These are phyloP conservation scores for Phtheirospermum japonicum DNA, from an alignment of 257 asterid species.

Conservation along the genomic window DNA sequence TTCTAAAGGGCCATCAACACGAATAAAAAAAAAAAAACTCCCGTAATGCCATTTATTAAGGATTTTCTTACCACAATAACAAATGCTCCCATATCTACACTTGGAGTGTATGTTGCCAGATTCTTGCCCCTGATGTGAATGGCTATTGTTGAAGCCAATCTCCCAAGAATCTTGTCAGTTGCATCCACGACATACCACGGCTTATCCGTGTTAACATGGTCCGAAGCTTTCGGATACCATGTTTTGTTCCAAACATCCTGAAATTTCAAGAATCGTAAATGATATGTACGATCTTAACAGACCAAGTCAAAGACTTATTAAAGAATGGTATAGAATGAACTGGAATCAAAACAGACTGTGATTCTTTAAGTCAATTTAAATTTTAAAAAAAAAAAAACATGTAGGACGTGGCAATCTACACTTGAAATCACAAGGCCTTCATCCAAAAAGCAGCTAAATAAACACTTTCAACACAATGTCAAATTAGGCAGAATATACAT, in stretches of 20 bases:
- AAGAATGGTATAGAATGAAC: background rate
- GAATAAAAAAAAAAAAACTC: background rate
- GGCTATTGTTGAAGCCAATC: slow-evolving; percentile 91
- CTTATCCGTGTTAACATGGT: slow-evolving; percentile 77
- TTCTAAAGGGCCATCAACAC: no score
- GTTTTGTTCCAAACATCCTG: slow-evolving; percentile 93
- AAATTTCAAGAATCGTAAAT: slow-evolving; percentile 26
- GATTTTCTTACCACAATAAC: slow-evolving; percentile 62
- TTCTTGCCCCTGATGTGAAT: slow-evolving; percentile 88
- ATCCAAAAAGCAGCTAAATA: background rate
- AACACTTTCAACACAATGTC: background rate
- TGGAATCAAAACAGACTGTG: background rate
- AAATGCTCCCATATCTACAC: slow-evolving; percentile 98
- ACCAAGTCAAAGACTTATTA: no score
- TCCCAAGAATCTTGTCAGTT: slow-evolving; percentile 82
- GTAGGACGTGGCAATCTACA: background rate
- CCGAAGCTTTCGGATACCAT: slow-evolving; percentile 94
- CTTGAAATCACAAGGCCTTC: background rate
- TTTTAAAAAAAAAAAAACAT: background rate
- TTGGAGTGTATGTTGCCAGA: slow-evolving; percentile 86
- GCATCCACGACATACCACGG: slow-evolving; percentile 94
- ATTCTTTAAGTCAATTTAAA: background rate
- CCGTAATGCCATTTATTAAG: background rate
- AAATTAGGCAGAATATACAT: background rate
- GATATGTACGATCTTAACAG: slow-evolving; percentile 15